phyloP scores from a whole-genome alignment of 106 monocot genomes.

The Allium fistulosum region DNA sequence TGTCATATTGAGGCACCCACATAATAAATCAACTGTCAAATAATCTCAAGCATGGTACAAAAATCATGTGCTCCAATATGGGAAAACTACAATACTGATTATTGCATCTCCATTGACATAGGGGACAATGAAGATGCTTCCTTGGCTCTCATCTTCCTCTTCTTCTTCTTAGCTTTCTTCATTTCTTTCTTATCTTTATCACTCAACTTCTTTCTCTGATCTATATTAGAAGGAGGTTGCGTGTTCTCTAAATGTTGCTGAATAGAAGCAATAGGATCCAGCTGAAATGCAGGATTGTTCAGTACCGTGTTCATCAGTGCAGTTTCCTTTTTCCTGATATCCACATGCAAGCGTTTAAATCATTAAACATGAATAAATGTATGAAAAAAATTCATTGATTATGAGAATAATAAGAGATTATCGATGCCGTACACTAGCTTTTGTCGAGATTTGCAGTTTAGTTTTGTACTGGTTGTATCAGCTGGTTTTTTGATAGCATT shows the following conservation, averaged over 20 bases:
- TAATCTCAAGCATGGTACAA: no score
- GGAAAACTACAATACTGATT: not conserved
- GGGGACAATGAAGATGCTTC: slow-evolving; percentile 8
- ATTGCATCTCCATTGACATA: slow-evolving; percentile 25
- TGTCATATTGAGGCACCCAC: no score
- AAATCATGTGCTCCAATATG: no score
- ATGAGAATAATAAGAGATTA: not conserved
- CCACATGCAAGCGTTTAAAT: not conserved
- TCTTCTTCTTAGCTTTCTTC: slow-evolving; percentile 24
- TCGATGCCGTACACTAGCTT: slow-evolving; percentile 37
- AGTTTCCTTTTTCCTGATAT: slow-evolving; percentile 33
- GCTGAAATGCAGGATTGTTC: slow-evolving; percentile 34
- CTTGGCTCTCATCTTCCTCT: slow-evolving; percentile 13
- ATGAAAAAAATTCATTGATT: not conserved
- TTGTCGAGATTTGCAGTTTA: slow-evolving; percentile 52
- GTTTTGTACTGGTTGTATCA: slow-evolving; percentile 18
- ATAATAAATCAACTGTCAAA: no score
- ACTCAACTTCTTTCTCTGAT: not conserved
- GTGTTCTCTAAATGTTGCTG: slow-evolving; percentile 46
- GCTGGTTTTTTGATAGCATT: slow-evolving; percentile 1
- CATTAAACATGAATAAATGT: not conserved
- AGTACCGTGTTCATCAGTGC: slow-evolving; percentile 26
- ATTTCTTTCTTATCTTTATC: slow-evolving; percentile 4
- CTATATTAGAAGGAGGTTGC: slow-evolving; percentile 22
- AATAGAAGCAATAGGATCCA: slow-evolving; percentile 47